Evolutionary conservation across 352 stramenopile genomes (phyloP).

Genomic region (Globisporangium viniferum): DNA sequence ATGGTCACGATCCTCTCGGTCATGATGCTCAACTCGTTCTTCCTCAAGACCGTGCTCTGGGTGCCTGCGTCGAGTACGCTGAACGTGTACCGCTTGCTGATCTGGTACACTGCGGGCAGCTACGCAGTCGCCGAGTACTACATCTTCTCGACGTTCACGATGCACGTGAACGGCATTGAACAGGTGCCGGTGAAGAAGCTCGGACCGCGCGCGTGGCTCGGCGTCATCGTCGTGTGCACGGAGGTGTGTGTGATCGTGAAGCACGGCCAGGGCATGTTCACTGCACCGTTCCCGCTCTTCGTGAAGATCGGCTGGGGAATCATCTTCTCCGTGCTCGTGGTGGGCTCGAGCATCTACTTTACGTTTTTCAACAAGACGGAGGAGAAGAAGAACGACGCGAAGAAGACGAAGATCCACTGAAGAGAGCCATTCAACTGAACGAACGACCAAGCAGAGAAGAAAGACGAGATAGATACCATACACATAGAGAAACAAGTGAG

Average conservation of each 20-base stretch:
- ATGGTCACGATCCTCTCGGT: constrained; percentile 90
- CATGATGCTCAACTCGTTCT: constrained; percentile 96
- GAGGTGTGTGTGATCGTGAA: constrained; percentile 84
- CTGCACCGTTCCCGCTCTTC: constrained; percentile 73
- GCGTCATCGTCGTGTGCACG: constrained; percentile 70
- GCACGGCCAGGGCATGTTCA: constrained; percentile 86
- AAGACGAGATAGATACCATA: constrained; percentile 1
- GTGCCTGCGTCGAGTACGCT: constrained; percentile 79
- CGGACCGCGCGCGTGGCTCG: constrained; percentile 77
- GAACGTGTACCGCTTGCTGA: constrained; percentile 74
- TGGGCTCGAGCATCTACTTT: constrained; percentile 86
- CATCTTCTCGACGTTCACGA: constrained; percentile 87
- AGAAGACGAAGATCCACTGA: constrained; percentile 20
- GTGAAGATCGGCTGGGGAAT: constrained; percentile 81
- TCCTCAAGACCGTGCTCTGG: constrained; percentile 92
- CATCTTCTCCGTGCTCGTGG: constrained; percentile 68
- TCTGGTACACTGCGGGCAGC: constrained; percentile 86
- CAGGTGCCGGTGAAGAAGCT: constrained; percentile 77
- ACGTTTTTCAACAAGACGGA: constrained; percentile 60
- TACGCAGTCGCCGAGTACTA: constrained; percentile 89
- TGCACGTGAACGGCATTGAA: constrained; percentile 47
- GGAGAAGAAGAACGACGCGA: constrained; percentile 16
- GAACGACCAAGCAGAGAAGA: neutral
- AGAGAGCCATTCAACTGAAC: neutral
- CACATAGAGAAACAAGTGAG: constrained; percentile 5